Evolutionary conservation across 345 rosid species (phyloP).

Genomic region (Rhodamnia argentea): DNA sequence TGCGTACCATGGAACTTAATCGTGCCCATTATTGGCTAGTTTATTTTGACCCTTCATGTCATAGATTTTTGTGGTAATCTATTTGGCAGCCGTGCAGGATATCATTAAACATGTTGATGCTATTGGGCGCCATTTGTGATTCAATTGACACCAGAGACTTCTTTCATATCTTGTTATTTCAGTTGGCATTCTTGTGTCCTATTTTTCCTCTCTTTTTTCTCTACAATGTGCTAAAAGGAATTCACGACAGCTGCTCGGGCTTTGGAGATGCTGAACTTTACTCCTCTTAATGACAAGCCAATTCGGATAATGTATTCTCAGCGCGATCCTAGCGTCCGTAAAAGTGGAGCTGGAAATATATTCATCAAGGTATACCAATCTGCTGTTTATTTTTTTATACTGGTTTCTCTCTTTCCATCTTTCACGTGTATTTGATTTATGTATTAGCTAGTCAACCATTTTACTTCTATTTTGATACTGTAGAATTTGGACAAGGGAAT

Average conservation of each 20-base stretch:
- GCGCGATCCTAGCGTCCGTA: slow-evolving; percentile 64
- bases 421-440: not conserved
- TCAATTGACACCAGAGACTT: not conserved
- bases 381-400: not conserved
- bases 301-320: slow-evolving; percentile 85
- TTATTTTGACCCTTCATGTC: not conserved
- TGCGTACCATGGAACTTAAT: not conserved
- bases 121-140: not conserved
- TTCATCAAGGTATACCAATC: slow-evolving; percentile 58
- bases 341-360: slow-evolving; percentile 94
- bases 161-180: not conserved
- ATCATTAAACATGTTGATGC: not conserved
- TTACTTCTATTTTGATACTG: not conserved
- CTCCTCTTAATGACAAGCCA: slow-evolving; percentile 66
- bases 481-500: slow-evolving; percentile 86
- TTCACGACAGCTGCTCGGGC: slow-evolving; percentile 68
- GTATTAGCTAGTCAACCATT: not conserved
- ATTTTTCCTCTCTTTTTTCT: not conserved
- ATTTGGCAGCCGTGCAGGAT: not conserved
- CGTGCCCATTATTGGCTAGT: not conserved
- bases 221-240: not conserved
- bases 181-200: not conserved
- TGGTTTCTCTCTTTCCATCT: not conserved
- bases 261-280: slow-evolving; percentile 63
- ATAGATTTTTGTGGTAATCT: not conserved